Evolutionary conservation across 768 basidiomycete genomes (phyloP), one percentile per base, ranked within the genome.

Genomic region (Pleurotus citrinopileatus): DNA sequence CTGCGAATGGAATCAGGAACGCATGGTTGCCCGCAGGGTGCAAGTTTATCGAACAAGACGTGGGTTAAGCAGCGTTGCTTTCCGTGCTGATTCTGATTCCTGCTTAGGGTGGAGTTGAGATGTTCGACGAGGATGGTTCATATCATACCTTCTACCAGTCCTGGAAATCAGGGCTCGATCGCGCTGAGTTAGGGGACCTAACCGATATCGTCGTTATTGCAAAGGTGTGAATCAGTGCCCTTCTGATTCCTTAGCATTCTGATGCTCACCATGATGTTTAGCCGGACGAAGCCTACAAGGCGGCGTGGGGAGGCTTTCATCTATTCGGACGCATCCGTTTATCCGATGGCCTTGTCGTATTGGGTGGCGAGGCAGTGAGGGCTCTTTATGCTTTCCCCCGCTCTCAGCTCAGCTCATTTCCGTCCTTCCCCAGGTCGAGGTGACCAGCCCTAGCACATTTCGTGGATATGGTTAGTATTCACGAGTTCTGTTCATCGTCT

Each of bases 311-410:
- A 2, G 74, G 70, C 3, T 80, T 77, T 53, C 73, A 67, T 44
- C 70, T 86, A 46, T 64, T 80, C 37, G 86, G 86, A 32, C 78
- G 84, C 26, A 69, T 87, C 12, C 71, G 86, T 26, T 66, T 80
- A 6, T 70, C 71, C 34, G 86, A 88, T 65, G 86, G 86, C 12
- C 68, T 86, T 34, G 68, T 86, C 25, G 74, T 79, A 3, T 65
- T 87, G 28, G 58, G 74, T 23, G 76, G 80, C 52, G 73, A 79
- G 68, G 76, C 83, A 52, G 81, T 81, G 53, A 55, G 78, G 46
- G 13, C 19, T 67, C 25, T 37, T 15, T 26, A 15, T 48, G 22
- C 32, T 37, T 17, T 40, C 34, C 37, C 7, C 17, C 12, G 8
- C 26, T 17, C 22, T 28, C 47, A 32, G 6, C 8, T 34, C 32